A percentile compares a stretch with the other conserved stretches of the same genome.
phyloP scores from a whole-genome alignment of 108 stramenopile genomes.

The Cyclotella atomus region DNA sequence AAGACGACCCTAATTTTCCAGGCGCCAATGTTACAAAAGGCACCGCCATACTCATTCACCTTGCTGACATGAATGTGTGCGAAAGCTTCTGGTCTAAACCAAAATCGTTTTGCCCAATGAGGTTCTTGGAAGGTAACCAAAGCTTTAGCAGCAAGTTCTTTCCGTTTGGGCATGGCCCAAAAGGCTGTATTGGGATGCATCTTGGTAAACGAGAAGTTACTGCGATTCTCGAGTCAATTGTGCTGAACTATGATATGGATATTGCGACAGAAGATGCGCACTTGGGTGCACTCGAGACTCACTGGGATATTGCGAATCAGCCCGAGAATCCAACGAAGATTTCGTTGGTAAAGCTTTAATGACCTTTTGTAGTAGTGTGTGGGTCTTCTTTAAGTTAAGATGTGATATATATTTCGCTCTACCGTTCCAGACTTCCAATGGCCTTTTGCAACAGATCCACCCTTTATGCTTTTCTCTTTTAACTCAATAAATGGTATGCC shows the following conservation, averaged over 20 bases:
- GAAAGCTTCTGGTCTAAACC: neutral
- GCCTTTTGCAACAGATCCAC: neutral
- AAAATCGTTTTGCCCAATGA: neutral
- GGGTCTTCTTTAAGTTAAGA: neutral
- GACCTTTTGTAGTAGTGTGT: neutral
- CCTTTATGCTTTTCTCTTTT: neutral
- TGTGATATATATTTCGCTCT: neutral
- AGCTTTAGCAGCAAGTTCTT: neutral
- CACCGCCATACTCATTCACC: neutral
- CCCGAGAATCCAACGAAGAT: slow-evolving; percentile 5
- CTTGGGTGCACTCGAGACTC: neutral
- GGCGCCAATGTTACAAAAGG: neutral
- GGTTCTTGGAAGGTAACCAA: neutral
- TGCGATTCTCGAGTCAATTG: neutral
- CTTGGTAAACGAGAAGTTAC: neutral
- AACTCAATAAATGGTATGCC: slow-evolving; percentile 3
- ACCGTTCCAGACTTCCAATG: neutral
- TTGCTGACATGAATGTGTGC: slow-evolving; percentile 14
- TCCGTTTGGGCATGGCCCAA: slow-evolving; percentile 1
- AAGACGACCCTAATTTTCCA: slow-evolving; percentile 5
- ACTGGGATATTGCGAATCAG: slow-evolving; percentile 14
- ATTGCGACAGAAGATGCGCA: neutral
- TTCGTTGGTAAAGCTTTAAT: neutral
- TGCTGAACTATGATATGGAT: neutral
- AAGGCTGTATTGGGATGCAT: slow-evolving; percentile 9